Conservation (phyloP, 345 rosid species). For the Melaleuca alternifolia region DNA sequence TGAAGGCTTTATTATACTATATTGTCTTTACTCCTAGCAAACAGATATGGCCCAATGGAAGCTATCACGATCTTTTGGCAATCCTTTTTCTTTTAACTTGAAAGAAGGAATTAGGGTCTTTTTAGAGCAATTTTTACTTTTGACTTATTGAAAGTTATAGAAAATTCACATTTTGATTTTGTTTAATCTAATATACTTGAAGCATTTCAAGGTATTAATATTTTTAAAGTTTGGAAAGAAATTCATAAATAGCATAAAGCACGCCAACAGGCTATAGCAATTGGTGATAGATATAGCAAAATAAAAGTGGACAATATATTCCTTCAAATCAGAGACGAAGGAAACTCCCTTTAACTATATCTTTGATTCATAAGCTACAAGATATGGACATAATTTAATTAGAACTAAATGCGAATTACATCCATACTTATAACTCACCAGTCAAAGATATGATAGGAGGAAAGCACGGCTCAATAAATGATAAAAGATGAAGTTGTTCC, state of each 20-base stretch:
- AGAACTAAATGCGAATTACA: neutral
- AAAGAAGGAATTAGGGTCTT: too few relatives aligned
- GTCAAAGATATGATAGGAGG: neutral
- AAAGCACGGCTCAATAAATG: neutral
- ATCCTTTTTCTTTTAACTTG: neutral
- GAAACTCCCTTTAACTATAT: neutral
- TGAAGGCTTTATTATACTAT: neutral
- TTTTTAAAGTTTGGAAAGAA: neutral
- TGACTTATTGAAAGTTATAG: too few relatives aligned
- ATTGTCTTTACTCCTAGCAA: neutral
- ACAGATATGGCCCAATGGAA: neutral
- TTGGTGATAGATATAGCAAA: neutral
- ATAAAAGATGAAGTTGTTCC: neutral
- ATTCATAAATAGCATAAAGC: neutral
- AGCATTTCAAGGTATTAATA: neutral
- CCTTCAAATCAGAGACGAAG: neutral
- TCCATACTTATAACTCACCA: neutral
- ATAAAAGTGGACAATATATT: neutral
- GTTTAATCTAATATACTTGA: neutral
- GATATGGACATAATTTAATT: neutral
- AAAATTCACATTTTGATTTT: neutral
- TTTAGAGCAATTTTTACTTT: too few relatives aligned
- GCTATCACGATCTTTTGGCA: neutral
- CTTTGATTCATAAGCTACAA: neutral
- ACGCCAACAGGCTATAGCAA: neutral